Conservation (phyloP, 1,284 basidiomycete species). For the Thelephora terrestris region DNA sequence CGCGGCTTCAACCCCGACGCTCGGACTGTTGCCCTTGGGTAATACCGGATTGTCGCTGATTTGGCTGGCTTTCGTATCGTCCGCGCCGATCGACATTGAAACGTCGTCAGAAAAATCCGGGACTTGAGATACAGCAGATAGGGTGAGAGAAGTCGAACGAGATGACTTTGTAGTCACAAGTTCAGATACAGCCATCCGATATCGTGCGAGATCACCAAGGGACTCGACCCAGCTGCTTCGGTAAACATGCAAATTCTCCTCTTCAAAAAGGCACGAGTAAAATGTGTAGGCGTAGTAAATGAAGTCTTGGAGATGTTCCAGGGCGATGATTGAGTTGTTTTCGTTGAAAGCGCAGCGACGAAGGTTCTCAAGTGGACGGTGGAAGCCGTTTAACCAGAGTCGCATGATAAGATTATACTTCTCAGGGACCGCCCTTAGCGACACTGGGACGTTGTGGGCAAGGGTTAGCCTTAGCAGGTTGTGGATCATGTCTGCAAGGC, state of each 20-base stretch:
- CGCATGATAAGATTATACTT: conserved; percentile 94
- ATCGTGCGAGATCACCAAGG: conserved; percentile 90
- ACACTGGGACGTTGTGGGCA: conserved; percentile 79
- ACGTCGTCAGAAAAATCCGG: conserved; percentile 13
- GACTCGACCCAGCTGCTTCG: conserved; percentile 89
- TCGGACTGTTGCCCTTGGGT: conserved; percentile 29
- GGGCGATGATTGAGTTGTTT: conserved; percentile 60
- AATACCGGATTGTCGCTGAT: neutral
- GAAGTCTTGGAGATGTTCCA: conserved; percentile 47
- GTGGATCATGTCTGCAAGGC: conserved; percentile 84
- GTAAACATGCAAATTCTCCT: conserved; percentile 63
- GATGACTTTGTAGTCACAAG: conserved; percentile 40
- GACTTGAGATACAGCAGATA: conserved; percentile 20
- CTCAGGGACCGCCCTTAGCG: conserved; percentile 78
- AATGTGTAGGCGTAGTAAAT: conserved; percentile 94
- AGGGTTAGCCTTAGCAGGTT: conserved; percentile 81
- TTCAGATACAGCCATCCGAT: conserved; percentile 86
- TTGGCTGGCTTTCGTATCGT: conserved; percentile 22
- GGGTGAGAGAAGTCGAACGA: conserved; percentile 33
- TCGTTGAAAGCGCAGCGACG: conserved; percentile 75
- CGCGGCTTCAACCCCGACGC: conserved; percentile 83
- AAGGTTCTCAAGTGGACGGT: conserved; percentile 83
- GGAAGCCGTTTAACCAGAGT: conserved; percentile 88
- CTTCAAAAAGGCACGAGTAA: conserved; percentile 85
- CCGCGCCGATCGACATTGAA: conserved; percentile 21